These are phyloP conservation scores for Lunularia cruciata DNA, from an alignment of 225 moss, liverwort and hornwort genomes.

Conservation along the genomic window DNA sequence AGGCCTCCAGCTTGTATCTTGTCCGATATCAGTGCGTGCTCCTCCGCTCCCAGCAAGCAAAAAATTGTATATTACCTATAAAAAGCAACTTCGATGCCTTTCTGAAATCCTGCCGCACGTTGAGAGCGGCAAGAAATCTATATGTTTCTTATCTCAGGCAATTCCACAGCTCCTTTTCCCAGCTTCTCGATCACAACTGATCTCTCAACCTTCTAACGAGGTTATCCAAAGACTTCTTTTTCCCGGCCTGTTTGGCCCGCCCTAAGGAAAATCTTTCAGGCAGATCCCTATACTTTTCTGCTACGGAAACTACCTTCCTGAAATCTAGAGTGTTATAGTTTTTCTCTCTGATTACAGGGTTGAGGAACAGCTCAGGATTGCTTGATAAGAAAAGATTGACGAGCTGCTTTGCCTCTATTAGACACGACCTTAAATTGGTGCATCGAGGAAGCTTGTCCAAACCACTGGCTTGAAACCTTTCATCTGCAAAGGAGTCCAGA, in stretches of 20 bases:
- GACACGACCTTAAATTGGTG: slow-evolving; percentile 60
- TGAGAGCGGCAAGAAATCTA: neutral
- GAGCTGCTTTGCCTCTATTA: slow-evolving; percentile 82
- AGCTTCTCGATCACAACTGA: slow-evolving; percentile 29
- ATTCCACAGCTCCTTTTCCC: neutral
- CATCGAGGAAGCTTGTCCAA: slow-evolving; percentile 64
- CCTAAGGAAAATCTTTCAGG: slow-evolving; percentile 65
- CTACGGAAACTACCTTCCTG: slow-evolving; percentile 63
- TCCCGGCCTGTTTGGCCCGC: slow-evolving; percentile 68
- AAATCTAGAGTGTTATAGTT: slow-evolving; percentile 74
- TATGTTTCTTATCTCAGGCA: neutral
- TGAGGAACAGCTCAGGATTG: slow-evolving; percentile 76
- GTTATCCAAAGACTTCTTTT: slow-evolving; percentile 73
- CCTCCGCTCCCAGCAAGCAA: slow-evolving; percentile 25
- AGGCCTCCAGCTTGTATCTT: neutral
- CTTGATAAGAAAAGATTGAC: slow-evolving; percentile 73
- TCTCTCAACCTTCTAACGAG: slow-evolving; percentile 81
- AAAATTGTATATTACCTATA: slow-evolving; percentile 20
- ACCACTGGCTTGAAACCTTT: slow-evolving; percentile 71
- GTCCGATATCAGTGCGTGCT: neutral
- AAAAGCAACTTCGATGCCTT: slow-evolving; percentile 11
- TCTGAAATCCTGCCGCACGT: neutral
- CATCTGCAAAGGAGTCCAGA: slow-evolving; percentile 89
- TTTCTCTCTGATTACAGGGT: slow-evolving; percentile 88
- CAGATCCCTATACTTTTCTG: slow-evolving; percentile 84